Evolutionary conservation across 2,329 filamentous ascomycete genomes (phyloP).

Genomic region (Cladosporium austrohemisphaericum): DNA sequence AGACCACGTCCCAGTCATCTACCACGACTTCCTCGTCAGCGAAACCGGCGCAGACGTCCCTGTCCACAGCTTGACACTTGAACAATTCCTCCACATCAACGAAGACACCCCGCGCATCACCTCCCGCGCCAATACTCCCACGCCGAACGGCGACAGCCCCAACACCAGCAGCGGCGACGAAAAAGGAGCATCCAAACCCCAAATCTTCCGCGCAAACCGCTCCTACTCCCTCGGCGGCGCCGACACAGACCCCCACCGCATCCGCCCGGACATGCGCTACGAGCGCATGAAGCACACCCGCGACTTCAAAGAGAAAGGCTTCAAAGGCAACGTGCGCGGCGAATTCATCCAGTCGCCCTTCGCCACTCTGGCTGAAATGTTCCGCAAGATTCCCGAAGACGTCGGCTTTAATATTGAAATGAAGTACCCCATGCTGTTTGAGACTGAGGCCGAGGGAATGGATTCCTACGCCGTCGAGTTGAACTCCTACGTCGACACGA

Average conservation of each 20-base stretch:
- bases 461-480: conserved; percentile 93
- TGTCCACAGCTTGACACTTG: conserved; percentile 88
- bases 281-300: conserved; percentile 97
- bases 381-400: conserved; percentile 72
- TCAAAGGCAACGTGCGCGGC: conserved; percentile 90
- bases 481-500: conserved; percentile 93
- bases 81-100: conserved; percentile 92
- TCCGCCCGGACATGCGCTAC: conserved; percentile 54
- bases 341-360: conserved; percentile 96
- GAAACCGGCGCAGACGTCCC: conserved; percentile 97
- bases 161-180: conserved; percentile 20
- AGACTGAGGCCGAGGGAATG: conserved; percentile 94
- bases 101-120: conserved; percentile 42
- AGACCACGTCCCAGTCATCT: conserved; percentile 95
- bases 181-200: no score
- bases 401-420: conserved; percentile 98
- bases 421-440: conserved; percentile 98
- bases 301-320: conserved; percentile 91
- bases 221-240: conserved; percentile 57
- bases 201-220: conserved; percentile 32
- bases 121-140: conserved; percentile 48
- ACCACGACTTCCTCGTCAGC: conserved; percentile 96
- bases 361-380: conserved; percentile 90
- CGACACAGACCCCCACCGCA: conserved; percentile 41
- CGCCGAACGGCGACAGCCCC: conserved; percentile 7